Percentiles rank a stretch among this genome's conserved stretches.
phyloP scores from a whole-genome alignment of 2,329 filamentous ascomycete species.

The Apiospora marii region DNA sequence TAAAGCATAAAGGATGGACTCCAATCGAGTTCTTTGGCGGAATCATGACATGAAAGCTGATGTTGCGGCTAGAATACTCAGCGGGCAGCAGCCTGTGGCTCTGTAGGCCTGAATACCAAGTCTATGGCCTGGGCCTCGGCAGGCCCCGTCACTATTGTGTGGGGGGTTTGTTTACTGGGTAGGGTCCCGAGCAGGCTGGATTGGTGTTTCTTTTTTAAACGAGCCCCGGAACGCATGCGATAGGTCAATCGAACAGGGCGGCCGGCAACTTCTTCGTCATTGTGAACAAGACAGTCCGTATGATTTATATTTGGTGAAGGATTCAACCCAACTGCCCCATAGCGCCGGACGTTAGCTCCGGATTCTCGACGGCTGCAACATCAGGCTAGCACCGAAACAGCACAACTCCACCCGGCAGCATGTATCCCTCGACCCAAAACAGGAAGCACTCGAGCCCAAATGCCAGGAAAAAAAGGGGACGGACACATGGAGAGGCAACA shows the following conservation, averaged over 20 bases:
- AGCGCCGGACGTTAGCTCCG: not conserved
- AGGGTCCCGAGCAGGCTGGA: not conserved
- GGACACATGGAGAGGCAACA: not conserved
- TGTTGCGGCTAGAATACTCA: not conserved
- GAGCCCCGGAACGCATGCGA: not conserved
- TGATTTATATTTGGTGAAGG: not conserved
- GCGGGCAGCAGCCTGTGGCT: not conserved
- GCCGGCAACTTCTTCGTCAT: not conserved
- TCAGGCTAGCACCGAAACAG: not conserved
- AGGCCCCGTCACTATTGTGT: constrained; percentile 2
- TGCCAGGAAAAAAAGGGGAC: not conserved
- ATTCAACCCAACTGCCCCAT: not conserved
- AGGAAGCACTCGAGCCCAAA: not conserved
- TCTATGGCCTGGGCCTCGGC: constrained; percentile 5
- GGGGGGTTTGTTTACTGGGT: not conserved
- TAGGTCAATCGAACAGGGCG: not conserved
- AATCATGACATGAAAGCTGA: not conserved
- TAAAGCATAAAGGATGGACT: not conserved
- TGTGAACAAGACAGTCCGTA: not conserved
- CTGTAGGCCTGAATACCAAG: not conserved
- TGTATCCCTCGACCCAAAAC: not conserved
- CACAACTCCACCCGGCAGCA: not conserved
- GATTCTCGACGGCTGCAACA: not conserved
- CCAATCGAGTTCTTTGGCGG: not conserved
- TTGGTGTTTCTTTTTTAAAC: not conserved